Evolutionary conservation across 164 flowering plant species (phyloP).

Genomic region (Pachysandra terminalis): DNA sequence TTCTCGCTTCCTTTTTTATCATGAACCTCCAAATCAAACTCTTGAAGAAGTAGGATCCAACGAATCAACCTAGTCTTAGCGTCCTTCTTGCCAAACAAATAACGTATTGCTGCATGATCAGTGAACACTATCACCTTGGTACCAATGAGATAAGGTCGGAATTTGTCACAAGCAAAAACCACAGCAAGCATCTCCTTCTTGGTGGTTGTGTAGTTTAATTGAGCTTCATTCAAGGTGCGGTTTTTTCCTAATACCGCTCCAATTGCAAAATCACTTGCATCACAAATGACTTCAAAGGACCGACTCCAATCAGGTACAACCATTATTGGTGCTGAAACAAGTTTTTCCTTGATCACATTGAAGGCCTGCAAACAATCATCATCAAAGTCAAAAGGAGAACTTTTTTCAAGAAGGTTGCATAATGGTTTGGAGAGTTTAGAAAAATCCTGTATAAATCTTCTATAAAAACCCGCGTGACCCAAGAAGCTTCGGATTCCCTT

Average conservation of each 20-base stretch:
- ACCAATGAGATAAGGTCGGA: conserved; percentile 11
- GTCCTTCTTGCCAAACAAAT: conserved; percentile 4
- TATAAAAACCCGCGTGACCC: background rate
- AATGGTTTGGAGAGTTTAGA: background rate
- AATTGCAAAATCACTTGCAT: conserved; percentile 8
- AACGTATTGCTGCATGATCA: background rate
- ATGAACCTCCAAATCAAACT: conserved; percentile 11
- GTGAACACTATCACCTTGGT: conserved; percentile 1
- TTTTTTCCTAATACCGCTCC: conserved; percentile 6
- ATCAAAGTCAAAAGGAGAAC: background rate
- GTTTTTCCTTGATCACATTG: background rate
- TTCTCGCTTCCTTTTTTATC: conserved; percentile 1
- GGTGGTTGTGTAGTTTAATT: conserved; percentile 7
- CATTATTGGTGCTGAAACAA: conserved; percentile 3
- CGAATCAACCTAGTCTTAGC: conserved; percentile 6
- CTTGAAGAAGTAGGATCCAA: conserved; percentile 11
- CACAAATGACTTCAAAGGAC: conserved; percentile 12
- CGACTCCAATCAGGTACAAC: conserved; percentile 7
- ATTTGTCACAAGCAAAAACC: conserved; percentile 13
- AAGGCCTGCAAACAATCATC: conserved; percentile 2
- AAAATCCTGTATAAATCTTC: background rate
- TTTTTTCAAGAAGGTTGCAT: background rate
- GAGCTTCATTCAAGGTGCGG: conserved; percentile 4
- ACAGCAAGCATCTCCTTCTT: conserved; percentile 14
- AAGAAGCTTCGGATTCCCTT: background rate